phyloP scores from a whole-genome alignment of 2,329 filamentous ascomycete species.

The Cercospora citrullina region DNA sequence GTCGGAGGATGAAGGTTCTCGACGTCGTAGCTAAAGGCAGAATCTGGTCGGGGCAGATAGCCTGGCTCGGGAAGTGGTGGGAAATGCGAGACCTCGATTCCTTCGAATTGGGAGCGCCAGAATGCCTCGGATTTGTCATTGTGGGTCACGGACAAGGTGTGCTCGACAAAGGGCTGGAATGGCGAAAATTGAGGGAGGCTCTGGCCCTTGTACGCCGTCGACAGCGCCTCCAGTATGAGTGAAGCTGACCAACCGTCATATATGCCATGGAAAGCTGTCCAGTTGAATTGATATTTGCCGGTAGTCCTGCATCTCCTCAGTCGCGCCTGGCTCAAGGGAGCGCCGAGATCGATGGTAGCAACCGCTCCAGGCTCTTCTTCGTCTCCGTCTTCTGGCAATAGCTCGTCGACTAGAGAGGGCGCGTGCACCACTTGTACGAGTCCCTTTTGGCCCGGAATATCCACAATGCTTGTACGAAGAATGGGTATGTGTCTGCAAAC shows the following conservation, averaged over 20 bases:
- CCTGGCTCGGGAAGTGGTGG: conserved; percentile 35
- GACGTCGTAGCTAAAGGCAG: conserved; percentile 31
- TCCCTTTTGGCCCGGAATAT: conserved; percentile 14
- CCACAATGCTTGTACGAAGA: conserved; percentile 40
- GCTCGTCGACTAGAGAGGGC: neutral
- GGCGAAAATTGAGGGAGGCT: neutral
- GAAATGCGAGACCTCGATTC: conserved; percentile 37
- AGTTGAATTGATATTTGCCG: neutral
- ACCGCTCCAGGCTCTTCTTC: neutral
- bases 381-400: neutral
- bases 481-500: conserved; percentile 38
- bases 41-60: conserved; percentile 29
- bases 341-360: neutral
- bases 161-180: conserved; percentile 9
- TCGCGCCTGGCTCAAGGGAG: neutral
- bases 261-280: conserved; percentile 40
- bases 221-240: conserved; percentile 39
- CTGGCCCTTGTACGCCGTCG: neutral
- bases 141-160: neutral
- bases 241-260: conserved; percentile 45
- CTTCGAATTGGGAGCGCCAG: conserved; percentile 26
- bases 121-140: neutral
- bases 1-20: conserved; percentile 2
- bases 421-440: conserved; percentile 24
- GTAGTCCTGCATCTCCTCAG: neutral